These are phyloP conservation scores for Trichoderma pleuroti DNA, from an alignment of 2,329 filamentous ascomycete genomes.

Conservation along the genomic window DNA sequence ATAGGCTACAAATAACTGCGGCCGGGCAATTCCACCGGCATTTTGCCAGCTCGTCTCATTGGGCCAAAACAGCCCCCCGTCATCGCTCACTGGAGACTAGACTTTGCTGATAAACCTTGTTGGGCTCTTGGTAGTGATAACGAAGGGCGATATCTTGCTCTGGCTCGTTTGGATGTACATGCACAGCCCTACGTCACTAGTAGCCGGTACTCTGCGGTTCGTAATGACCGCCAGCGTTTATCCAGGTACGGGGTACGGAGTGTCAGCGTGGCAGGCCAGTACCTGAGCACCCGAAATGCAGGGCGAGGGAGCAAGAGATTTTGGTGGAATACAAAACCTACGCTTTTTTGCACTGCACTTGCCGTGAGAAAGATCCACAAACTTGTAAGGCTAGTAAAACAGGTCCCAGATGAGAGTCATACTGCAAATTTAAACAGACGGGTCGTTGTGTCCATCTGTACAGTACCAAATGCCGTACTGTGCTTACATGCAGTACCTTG, in stretches of 20 bases:
- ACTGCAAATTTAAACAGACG: not conserved
- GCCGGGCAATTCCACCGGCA: not conserved
- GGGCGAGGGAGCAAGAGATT: not conserved
- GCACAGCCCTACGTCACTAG: slow-evolving; percentile 1
- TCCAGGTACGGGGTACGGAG: not conserved
- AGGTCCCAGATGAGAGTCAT: not conserved
- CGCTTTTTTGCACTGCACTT: not conserved
- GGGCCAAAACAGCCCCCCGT: not conserved
- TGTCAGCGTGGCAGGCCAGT: not conserved
- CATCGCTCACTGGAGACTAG: not conserved
- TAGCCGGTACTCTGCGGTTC: not conserved
- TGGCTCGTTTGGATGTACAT: not conserved
- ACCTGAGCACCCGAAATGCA: not conserved
- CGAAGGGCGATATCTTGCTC: not conserved
- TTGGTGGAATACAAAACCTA: not conserved
- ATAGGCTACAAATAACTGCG: not conserved
- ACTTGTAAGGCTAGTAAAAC: not conserved
- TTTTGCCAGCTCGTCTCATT: not conserved
- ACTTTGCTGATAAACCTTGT: not conserved
- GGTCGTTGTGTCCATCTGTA: not conserved
- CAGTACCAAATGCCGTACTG: not conserved
- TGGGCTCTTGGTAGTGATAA: not conserved
- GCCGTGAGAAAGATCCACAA: not conserved
- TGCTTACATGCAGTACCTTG: not conserved
- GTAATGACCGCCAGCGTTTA: not conserved